A percentile compares a stretch with the other conserved stretches of the same genome.
These are phyloP conservation scores for Lentinula guzmanii DNA, from an alignment of 768 basidiomycete species.

Conservation along the genomic window DNA sequence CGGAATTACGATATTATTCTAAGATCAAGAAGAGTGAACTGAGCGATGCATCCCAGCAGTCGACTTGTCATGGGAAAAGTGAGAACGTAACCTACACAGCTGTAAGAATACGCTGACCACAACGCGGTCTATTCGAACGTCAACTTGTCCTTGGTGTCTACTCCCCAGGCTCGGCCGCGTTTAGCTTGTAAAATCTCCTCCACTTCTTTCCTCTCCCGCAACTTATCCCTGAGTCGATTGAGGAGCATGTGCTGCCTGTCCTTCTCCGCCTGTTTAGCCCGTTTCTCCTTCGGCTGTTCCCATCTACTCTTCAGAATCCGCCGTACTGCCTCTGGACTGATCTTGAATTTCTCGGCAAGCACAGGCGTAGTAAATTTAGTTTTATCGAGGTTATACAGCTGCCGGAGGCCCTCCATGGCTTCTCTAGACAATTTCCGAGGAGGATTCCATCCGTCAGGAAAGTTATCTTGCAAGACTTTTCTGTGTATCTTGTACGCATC, in stretches of 20 bases:
- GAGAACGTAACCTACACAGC: neutral
- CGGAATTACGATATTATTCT: neutral
- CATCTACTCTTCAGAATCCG: conserved; percentile 76
- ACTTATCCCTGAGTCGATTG: conserved; percentile 35
- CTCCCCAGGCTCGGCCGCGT: conserved; percentile 14
- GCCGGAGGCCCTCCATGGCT: conserved; percentile 76
- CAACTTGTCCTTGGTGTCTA: conserved; percentile 27
- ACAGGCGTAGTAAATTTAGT: conserved; percentile 56
- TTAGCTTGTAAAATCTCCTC: conserved; percentile 22
- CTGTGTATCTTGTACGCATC: conserved; percentile 46
- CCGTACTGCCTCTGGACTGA: conserved; percentile 76
- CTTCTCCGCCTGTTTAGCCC: conserved; percentile 39
- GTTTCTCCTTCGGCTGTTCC: conserved; percentile 52
- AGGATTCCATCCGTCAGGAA: conserved; percentile 71
- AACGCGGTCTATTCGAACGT: conserved; percentile 28
- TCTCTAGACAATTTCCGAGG: conserved; percentile 76
- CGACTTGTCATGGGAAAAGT: neutral
- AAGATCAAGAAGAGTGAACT: neutral
- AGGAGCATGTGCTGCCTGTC: conserved; percentile 37
- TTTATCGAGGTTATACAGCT: conserved; percentile 60
- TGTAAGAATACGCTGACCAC: neutral
- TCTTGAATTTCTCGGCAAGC: conserved; percentile 71
- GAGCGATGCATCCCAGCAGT: neutral
- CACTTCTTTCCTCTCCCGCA: conserved; percentile 37
- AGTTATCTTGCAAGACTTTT: conserved; percentile 40